Evolutionary conservation across 2,329 filamentous ascomycete species (phyloP).

Genomic region (Verticillium zaregamsianum): DNA sequence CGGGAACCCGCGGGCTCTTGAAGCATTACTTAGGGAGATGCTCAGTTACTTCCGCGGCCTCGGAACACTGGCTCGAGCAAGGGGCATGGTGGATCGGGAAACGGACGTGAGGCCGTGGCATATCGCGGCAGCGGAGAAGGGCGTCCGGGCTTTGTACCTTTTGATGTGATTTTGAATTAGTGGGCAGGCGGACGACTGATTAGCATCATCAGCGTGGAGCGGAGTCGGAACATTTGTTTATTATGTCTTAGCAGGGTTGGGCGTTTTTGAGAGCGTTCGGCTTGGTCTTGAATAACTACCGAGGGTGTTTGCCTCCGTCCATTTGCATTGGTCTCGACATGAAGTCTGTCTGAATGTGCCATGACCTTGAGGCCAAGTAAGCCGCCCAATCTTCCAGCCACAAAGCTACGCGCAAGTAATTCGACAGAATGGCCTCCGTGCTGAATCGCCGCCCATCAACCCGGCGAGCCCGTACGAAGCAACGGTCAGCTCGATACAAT

Average conservation of each 20-base stretch:
- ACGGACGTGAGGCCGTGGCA: slow-evolving; percentile 72
- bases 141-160: slow-evolving; percentile 59
- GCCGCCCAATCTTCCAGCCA: too few species aligned
- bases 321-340: background rate
- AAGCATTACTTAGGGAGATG: slow-evolving; percentile 66
- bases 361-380: too few species aligned
- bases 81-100: slow-evolving; percentile 56
- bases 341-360: too few species aligned
- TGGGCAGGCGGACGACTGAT: background rate
- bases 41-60: slow-evolving; percentile 65
- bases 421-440: too few species aligned
- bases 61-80: slow-evolving; percentile 63
- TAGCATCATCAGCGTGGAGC: background rate
- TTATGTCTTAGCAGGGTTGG: background rate
- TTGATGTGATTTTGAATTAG: slow-evolving; percentile 45
- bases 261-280: background rate
- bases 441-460: too few species aligned
- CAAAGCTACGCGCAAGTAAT: too few species aligned
- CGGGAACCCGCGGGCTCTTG: slow-evolving; percentile 49
- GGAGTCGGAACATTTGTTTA: slow-evolving; percentile 1
- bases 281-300: background rate
- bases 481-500: too few species aligned
- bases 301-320: background rate
- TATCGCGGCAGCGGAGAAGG: slow-evolving; percentile 67
- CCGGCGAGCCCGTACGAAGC: too few species aligned